Evolutionary conservation across 495 filamentous ascomycete genomes (phyloP).

Genomic region (Aspergillus baeticus): DNA sequence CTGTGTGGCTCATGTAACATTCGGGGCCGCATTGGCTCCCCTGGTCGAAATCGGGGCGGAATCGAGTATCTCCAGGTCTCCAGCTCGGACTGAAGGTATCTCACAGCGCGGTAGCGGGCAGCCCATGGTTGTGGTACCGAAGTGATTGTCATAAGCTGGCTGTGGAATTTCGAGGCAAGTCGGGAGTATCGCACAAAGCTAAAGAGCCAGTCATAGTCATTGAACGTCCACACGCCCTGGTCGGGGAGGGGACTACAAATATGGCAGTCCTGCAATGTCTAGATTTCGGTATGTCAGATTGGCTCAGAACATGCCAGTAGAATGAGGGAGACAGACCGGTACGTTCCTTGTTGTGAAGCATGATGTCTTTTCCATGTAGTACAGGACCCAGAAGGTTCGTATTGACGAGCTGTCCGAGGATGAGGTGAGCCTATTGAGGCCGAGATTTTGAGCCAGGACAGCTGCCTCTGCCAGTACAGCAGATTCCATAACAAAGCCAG

Average conservation of each 20-base stretch:
- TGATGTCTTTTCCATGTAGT: constrained; percentile 22
- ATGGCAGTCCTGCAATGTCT: constrained; percentile 16
- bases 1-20: constrained; percentile 11
- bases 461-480: constrained; percentile 18
- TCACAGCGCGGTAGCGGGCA: constrained; percentile 2
- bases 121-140: constrained; percentile 4
- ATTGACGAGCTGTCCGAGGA: neutral
- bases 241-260: constrained; percentile 21
- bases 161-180: constrained; percentile 17
- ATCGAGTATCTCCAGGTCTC: constrained; percentile 18
- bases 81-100: constrained; percentile 11
- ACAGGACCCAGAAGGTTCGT: constrained; percentile 22
- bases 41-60: constrained; percentile 15
- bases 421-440: constrained; percentile 11
- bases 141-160: constrained; percentile 15
- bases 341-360: constrained; percentile 18
- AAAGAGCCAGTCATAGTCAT: constrained; percentile 24
- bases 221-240: constrained; percentile 12
- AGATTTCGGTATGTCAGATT: no score
- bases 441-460: constrained; percentile 18
- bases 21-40: constrained; percentile 11
- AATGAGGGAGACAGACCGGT: constrained; percentile 18
- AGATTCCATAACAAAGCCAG: constrained; percentile 18
- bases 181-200: constrained; percentile 17
- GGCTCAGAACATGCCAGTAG: no score